Base-by-base conservation (phyloP, 2,329 filamentous ascomycete genomes). In the Dactylellina leptospora region DNA sequence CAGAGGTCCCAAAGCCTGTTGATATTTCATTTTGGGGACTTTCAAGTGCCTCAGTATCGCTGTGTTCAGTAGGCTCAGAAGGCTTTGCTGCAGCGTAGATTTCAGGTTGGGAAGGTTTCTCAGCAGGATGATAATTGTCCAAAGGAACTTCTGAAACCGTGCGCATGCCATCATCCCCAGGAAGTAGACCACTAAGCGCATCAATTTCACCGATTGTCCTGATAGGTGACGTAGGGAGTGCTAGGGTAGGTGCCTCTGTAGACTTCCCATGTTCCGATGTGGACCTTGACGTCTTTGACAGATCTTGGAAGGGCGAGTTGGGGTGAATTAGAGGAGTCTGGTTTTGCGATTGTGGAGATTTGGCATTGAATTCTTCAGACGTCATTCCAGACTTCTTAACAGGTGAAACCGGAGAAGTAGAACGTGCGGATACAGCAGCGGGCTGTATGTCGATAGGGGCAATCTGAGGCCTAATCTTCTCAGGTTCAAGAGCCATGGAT, bases 71-170 rank as follows among this genome's bases (percentile, higher is more conserved):
- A 30, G 59, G 38, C 23, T 44, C 48, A 18, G 36, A 47, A 3
- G 69, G 45, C 13, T 38, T 50, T 8, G 47, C 69, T 8, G 25
- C 28, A 25, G 54, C 8, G 23, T 50, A 56, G 9, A 66, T 42
- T 10, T 61, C 61, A 10, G 69, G 61, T 3, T 60, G 36, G 2
- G 56, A 27, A 13, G 69, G 69, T 22, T 73, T 73, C 23, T 73
- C 55, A 10, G 61, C 69, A 33, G 56, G 53, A 9, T 23, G 36
- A 44, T 59, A 72, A 28, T 23, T 28, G 9, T 59, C 53, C 27
- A 61, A 27, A 23, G 27, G 20, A 30, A 25, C 25, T 9, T 73
- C 55, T 18, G 56, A 53, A 23, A 61, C 38, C 8, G 42, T 45
- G 23, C 11, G 25, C 28, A 54, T 27, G 23, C 27, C 45, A 9